phyloP scores from a whole-genome alignment of 768 basidiomycete species.

The Gloeophyllum trabeum region DNA sequence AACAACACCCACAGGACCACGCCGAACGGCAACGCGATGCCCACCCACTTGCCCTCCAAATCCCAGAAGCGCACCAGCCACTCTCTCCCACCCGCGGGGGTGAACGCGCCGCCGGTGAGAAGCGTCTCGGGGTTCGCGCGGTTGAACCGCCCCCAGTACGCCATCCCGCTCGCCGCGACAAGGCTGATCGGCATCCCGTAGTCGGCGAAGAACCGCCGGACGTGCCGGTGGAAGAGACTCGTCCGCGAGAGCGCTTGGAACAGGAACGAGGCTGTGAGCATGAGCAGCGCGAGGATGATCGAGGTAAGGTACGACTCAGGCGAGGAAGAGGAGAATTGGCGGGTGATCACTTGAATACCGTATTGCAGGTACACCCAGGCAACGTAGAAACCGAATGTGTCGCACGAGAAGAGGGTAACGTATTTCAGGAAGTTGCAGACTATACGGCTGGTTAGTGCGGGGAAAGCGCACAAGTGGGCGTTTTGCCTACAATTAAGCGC shows the following conservation, averaged over 20 bases:
- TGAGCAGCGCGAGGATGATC: conserved; percentile 67
- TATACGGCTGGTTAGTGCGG: conserved; percentile 16
- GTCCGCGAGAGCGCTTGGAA: conserved; percentile 58
- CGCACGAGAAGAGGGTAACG: conserved; percentile 84
- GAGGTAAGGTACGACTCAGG: conserved; percentile 44
- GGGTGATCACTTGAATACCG: conserved; percentile 72
- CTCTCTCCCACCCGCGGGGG: conserved; percentile 54
- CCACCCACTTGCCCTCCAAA: conserved; percentile 81
- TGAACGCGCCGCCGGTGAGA: conserved; percentile 58
- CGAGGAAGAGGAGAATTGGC: conserved; percentile 41
- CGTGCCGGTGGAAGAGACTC: conserved; percentile 59
- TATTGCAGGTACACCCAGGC: conserved; percentile 88
- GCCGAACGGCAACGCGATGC: conserved; percentile 83
- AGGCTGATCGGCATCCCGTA: conserved; percentile 90
- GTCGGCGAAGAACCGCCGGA: conserved; percentile 69
- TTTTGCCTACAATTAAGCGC: conserved; percentile 52
- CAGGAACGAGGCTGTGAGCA: conserved; percentile 65
- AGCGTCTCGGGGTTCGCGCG: conserved; percentile 48
- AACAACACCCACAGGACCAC: conserved; percentile 83
- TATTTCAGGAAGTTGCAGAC: conserved; percentile 80
- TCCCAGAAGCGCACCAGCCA: conserved; percentile 92
- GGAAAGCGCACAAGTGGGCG: neutral
- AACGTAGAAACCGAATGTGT: conserved; percentile 90
- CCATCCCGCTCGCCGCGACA: conserved; percentile 62
- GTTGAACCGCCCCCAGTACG: conserved; percentile 80